Conservation (phyloP, 768 basidiomycete genomes). For the Phallus indusiatus region DNA sequence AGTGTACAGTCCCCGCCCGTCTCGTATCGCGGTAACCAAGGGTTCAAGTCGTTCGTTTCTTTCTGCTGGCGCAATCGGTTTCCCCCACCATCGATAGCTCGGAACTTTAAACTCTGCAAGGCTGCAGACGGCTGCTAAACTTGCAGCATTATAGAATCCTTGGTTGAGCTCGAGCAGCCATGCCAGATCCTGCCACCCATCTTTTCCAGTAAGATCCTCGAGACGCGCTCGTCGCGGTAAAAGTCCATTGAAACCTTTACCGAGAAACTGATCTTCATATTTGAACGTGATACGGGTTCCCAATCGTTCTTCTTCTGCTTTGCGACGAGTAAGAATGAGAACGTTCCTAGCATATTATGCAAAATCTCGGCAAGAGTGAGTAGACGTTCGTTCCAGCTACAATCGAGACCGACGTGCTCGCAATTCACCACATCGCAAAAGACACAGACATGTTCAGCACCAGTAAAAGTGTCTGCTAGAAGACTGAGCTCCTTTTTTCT, state of each 20-base stretch:
- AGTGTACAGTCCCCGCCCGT: conserved; percentile 9
- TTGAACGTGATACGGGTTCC: neutral
- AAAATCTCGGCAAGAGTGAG: conserved; percentile 17
- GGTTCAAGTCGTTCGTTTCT: conserved; percentile 18
- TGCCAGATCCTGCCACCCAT: conserved; percentile 20
- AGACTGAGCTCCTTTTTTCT: conserved; percentile 13
- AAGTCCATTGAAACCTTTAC: conserved; percentile 18
- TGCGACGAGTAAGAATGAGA: conserved; percentile 9
- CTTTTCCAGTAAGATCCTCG: conserved; percentile 12
- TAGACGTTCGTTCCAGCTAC: conserved; percentile 15
- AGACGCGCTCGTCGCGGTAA: conserved; percentile 16
- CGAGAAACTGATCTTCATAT: conserved; percentile 10
- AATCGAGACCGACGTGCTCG: conserved; percentile 12
- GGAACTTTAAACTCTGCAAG: conserved; percentile 3
- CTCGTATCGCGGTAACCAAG: conserved; percentile 14
- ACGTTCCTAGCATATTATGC: conserved; percentile 13
- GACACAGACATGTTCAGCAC: conserved; percentile 13
- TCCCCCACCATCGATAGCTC: conserved; percentile 17
- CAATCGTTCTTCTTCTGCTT: conserved; percentile 3
- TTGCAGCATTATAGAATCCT: conserved; percentile 20
- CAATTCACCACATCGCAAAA: conserved; percentile 15
- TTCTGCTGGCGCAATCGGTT: conserved; percentile 14
- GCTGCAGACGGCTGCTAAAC: conserved; percentile 16
- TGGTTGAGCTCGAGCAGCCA: conserved; percentile 21
- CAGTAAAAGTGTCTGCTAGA: conserved; percentile 16